A percentile compares a stretch with the other conserved stretches of the same genome.
These are phyloP conservation scores for Aphanocladium album DNA, from an alignment of 2,329 filamentous ascomycete species.

Conservation along the genomic window DNA sequence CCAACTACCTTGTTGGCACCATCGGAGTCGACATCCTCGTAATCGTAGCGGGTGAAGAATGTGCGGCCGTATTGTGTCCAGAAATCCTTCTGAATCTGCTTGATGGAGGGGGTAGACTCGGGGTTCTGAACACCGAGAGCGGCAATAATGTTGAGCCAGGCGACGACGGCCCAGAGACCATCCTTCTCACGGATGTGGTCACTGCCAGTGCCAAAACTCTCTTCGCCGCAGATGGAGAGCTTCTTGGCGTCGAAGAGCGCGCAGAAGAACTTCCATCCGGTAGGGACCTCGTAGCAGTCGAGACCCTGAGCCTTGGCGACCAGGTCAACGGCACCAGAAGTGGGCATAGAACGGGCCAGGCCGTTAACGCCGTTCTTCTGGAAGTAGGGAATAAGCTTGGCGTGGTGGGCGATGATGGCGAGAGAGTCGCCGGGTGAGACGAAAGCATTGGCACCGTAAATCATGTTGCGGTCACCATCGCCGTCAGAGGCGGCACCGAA, in stretches of 20 bases:
- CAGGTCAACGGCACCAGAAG: constrained; percentile 88
- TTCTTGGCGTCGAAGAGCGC: constrained; percentile 91
- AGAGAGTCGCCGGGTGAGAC: constrained; percentile 96
- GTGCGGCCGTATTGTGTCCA: constrained; percentile 94
- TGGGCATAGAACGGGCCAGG: constrained; percentile 95
- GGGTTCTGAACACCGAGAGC: constrained; percentile 80
- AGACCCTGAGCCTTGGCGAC: constrained; percentile 93
- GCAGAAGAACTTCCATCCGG: constrained; percentile 99
- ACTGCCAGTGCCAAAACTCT: constrained; percentile 95
- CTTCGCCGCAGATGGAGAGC: constrained; percentile 97
- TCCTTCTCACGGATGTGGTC: constrained; percentile 99
- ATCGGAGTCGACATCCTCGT: constrained; percentile 88
- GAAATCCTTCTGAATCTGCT: constrained; percentile 94
- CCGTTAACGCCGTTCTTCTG: constrained; percentile 95
- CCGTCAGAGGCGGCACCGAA: constrained; percentile 96
- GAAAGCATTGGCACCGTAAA: constrained; percentile 94
- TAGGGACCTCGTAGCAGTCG: constrained; percentile 92
- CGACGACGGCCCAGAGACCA: constrained; percentile 92
- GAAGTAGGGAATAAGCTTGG: constrained; percentile 96
- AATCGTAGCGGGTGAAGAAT: constrained; percentile 99
- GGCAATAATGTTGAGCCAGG: constrained; percentile 98
- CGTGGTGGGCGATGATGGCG: constrained; percentile 96
- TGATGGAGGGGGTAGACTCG: constrained; percentile 80
- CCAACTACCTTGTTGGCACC: constrained; percentile 87
- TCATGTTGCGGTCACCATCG: constrained; percentile 99